Evolutionary conservation across 306 rosid species (phyloP), one percentile per base, ranked within the genome.

Genomic region (Quercus wislizeni): DNA sequence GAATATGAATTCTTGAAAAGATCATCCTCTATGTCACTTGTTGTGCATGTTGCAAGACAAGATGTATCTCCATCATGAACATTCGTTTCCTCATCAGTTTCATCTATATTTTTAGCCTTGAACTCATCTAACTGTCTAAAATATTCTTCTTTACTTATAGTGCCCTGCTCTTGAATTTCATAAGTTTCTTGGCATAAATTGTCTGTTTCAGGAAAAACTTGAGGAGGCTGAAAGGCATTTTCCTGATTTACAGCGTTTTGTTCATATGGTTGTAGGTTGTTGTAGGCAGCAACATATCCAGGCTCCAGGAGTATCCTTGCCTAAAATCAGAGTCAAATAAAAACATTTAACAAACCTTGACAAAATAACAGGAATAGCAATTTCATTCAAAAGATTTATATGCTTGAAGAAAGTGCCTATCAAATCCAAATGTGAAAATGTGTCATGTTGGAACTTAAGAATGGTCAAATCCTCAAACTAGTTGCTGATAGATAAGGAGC

Each of bases 1-100:
- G 89, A 76, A 73, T 88, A 88, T 4, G 96, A 85, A 77, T 83
- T 79, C 81, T 83, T 89, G 74, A 89, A 82, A 20, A 85, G 84
- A 73, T 94, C 98, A 57, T 91, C 97, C 4, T 89, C 98, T 27
- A 81, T 33, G 74, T 92, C 97, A 31, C 91, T 89, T 12, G 89
- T 80, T 51, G 99, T 90, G 85, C 97, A 92, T 2, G 99, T 94
- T 69, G 99, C 99, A 12, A 87, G 85, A 85, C 97, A 94, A 65
- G 99, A 94, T 8, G 91, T 55, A 58, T 91, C 87, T 52, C 95
- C 97, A 61, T 92, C 97, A 0, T 85, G 78, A 52, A 83, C 38
- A 76, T 76, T 79, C 14, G 88, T 76, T 31, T 94, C 99, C 86
- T 88, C 85, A 25, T 91, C 97, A 20, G 80, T 65, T 35, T 83